Evolutionary conservation across 1,284 basidiomycete species (phyloP).

Genomic region (Salmacisia buchloeana): DNA sequence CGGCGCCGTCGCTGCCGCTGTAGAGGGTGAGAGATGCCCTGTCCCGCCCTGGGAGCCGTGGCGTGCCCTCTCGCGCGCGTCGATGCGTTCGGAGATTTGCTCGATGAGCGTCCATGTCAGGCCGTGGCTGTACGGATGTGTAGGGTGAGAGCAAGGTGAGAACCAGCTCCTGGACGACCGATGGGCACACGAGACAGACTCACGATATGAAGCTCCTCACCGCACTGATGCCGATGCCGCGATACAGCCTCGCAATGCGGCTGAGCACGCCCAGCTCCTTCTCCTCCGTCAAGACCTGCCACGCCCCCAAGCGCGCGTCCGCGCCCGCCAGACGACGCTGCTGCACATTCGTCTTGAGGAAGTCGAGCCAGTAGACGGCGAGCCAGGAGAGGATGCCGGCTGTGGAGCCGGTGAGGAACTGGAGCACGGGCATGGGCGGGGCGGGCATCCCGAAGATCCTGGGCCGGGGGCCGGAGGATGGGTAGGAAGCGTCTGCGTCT

Average conservation of each 20-base stretch:
- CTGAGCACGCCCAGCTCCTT: conserved; percentile 54
- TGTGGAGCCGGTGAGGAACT: conserved; percentile 42
- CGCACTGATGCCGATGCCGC: conserved; percentile 46
- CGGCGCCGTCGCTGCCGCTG: not conserved
- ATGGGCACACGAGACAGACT: not conserved
- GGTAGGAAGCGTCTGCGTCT: no score
- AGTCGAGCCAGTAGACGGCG: conserved; percentile 52
- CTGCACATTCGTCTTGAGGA: conserved; percentile 88
- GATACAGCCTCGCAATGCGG: conserved; percentile 42
- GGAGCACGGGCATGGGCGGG: conserved; percentile 30
- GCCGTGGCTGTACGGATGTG: conserved; percentile 24
- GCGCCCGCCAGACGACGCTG: conserved; percentile 76
- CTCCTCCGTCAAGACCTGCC: conserved; percentile 64
- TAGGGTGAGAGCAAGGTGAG: not conserved
- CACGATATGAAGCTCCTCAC: conserved; percentile 45
- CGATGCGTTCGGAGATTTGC: conserved; percentile 33
- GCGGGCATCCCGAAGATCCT: conserved; percentile 33
- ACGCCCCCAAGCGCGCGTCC: conserved; percentile 60
- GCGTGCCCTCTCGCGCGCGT: not conserved
- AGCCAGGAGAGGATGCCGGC: conserved; percentile 47
- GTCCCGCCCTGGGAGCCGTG: not conserved
- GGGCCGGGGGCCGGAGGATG: conserved; percentile 13
- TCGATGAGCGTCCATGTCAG: conserved; percentile 50
- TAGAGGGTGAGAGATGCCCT: not conserved
- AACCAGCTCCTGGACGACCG: not conserved